These are phyloP conservation scores for Avena eriantha DNA, from an alignment of 176 grass and related monocot genomes.

Conservation along the genomic window DNA sequence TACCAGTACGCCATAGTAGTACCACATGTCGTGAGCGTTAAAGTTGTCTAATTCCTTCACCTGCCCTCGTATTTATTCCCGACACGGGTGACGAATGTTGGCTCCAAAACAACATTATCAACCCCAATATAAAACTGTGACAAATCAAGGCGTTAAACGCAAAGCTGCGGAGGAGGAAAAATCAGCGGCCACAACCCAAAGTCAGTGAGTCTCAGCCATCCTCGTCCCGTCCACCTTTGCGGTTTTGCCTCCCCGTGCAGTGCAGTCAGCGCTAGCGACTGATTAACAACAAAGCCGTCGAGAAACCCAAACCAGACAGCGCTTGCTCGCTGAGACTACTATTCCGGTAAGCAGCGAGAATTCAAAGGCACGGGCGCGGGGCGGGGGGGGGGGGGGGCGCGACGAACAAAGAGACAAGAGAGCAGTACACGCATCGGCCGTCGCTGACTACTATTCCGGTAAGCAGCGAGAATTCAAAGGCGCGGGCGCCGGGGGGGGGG, in stretches of 20 bases:
- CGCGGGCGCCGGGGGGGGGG: not conserved
- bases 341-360: slow-evolving; percentile 16
- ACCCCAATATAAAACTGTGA: not conserved
- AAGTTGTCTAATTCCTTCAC: not conserved
- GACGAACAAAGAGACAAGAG: not conserved
- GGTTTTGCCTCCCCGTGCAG: slow-evolving; percentile 1
- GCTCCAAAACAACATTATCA: not conserved
- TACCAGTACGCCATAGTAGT: too few relatives aligned
- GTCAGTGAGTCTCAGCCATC: too few relatives aligned
- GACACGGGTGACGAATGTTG: not conserved
- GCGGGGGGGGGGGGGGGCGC: not conserved
- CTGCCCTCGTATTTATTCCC: not conserved
- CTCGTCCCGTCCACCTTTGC: slow-evolving; percentile 5
- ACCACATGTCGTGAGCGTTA: too few relatives aligned
- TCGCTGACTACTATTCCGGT: slow-evolving; percentile 28
- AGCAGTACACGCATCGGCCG: not conserved
- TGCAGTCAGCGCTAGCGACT: slow-evolving; percentile 25
- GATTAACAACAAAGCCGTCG: slow-evolving; percentile 23
- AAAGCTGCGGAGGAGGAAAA: not conserved
- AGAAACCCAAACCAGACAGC: not conserved
- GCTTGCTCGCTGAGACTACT: not conserved
- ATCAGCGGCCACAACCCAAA: slow-evolving; percentile 24
- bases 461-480: slow-evolving; percentile 43
- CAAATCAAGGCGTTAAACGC: not conserved
- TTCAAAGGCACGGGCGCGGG: slow-evolving; percentile 29